These are phyloP conservation scores for Thalassiosira ordinaria DNA, from an alignment of 352 stramenopile species.

Conservation along the genomic window DNA sequence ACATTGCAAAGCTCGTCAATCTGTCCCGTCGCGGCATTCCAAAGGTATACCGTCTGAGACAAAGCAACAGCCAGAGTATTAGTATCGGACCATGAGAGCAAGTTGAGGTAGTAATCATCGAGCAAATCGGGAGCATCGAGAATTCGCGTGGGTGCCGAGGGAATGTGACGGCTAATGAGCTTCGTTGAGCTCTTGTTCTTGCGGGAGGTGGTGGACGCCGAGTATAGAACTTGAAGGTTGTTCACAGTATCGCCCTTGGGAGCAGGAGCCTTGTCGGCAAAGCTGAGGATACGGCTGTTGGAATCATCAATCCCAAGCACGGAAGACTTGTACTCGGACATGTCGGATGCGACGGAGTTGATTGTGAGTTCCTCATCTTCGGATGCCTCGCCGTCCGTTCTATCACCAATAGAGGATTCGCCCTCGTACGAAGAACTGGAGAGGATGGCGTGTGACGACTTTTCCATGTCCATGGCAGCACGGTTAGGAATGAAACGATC, in stretches of 20 bases:
- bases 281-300: slow-evolving; percentile 94
- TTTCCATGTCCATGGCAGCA: too few relatives aligned
- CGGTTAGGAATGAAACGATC: slow-evolving; percentile 91
- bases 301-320: slow-evolving; percentile 54
- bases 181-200: slow-evolving; percentile 85
- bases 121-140: too few relatives aligned
- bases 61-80: slow-evolving; percentile 97
- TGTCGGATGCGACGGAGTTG: slow-evolving; percentile 49
- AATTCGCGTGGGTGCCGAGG: too few relatives aligned
- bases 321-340: slow-evolving; percentile 54
- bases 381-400: slow-evolving; percentile 44
- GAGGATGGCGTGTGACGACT: slow-evolving; percentile 65
- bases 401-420: slow-evolving; percentile 44
- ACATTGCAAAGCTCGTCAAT: slow-evolving; percentile 94
- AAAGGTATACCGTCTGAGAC: slow-evolving; percentile 97
- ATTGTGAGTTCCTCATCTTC: slow-evolving; percentile 47
- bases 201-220: slow-evolving; percentile 76
- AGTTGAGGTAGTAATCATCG: too few relatives aligned
- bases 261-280: slow-evolving; percentile 95
- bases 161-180: too few relatives aligned
- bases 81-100: too few relatives aligned
- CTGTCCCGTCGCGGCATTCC: slow-evolving; percentile 94
- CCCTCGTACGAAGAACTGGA: slow-evolving; percentile 45
- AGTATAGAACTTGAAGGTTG: slow-evolving; percentile 96
- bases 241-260: slow-evolving; percentile 95